phyloP scores from a whole-genome alignment of 1,284 basidiomycete species.

The Cutaneotrichosporon sp. region DNA sequence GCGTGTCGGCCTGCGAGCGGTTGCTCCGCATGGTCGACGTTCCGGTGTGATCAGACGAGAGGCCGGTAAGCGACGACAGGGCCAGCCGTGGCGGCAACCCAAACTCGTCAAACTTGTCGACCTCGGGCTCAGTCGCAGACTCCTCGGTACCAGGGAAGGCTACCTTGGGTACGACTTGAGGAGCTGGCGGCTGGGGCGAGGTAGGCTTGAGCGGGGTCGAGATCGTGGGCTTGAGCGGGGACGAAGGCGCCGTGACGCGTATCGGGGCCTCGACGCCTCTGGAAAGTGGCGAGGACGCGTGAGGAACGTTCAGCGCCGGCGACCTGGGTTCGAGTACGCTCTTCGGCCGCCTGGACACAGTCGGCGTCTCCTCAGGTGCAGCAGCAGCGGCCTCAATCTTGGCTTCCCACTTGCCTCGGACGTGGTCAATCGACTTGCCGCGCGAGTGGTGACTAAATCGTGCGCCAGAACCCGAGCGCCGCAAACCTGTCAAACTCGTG shows the following conservation, averaged over 20 bases:
- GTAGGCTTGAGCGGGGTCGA: slow-evolving; percentile 8
- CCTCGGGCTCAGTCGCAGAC: background rate
- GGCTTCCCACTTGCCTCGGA: slow-evolving; percentile 45
- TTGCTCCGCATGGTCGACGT: slow-evolving; percentile 21
- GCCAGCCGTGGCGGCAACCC: slow-evolving; percentile 12
- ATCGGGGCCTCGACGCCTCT: background rate
- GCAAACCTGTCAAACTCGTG: slow-evolving; percentile 15
- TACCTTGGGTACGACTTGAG: background rate
- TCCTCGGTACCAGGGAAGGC: slow-evolving; percentile 1
- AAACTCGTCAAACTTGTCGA: slow-evolving; percentile 7
- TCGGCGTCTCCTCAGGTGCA: background rate
- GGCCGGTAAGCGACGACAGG: slow-evolving; percentile 11
- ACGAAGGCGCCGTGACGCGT: slow-evolving; percentile 11
- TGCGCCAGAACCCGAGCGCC: slow-evolving; percentile 30
- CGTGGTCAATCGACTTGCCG: slow-evolving; percentile 42
- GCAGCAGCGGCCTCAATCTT: slow-evolving; percentile 38
- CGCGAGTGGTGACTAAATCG: slow-evolving; percentile 23
- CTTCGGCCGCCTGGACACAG: background rate
- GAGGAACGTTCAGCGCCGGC: background rate
- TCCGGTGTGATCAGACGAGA: slow-evolving; percentile 35
- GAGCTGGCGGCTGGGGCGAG: background rate
- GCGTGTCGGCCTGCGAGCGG: slow-evolving; percentile 28
- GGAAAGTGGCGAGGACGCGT: background rate
- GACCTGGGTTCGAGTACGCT: slow-evolving; percentile 11
- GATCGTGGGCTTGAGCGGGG: background rate